Conservation (phyloP, 352 stramenopile genomes). For the Pythium folliculosum region DNA sequence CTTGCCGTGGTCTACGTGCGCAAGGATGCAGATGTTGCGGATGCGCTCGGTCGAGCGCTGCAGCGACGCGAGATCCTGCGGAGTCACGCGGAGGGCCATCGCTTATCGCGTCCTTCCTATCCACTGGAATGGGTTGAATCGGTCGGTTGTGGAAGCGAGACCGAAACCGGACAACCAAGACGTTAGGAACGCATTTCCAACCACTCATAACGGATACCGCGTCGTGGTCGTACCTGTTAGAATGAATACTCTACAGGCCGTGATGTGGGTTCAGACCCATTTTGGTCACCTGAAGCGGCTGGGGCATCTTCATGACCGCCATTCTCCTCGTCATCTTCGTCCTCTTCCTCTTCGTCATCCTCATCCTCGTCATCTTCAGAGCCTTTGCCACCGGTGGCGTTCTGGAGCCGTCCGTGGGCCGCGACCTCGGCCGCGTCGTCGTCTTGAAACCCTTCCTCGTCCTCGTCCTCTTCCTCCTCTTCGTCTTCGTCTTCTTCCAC, state of each 20-base stretch:
- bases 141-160: not conserved
- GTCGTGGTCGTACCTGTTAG: slow-evolving; percentile 9
- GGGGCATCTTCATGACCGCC: slow-evolving; percentile 6
- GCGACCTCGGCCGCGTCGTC: slow-evolving; percentile 29
- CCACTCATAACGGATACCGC: not conserved
- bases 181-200: slow-evolving; percentile 18
- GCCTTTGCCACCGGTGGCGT: not conserved
- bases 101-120: not conserved
- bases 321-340: slow-evolving; percentile 44
- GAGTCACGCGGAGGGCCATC: slow-evolving; percentile 45
- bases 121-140: slow-evolving; percentile 19
- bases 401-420: slow-evolving; percentile 26
- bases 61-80: slow-evolving; percentile 51
- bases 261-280: slow-evolving; percentile 10
- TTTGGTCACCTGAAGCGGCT: not conserved
- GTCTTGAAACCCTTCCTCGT: slow-evolving; percentile 23
- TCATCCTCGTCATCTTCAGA: slow-evolving; percentile 25
- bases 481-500: slow-evolving; percentile 15
- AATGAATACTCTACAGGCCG: slow-evolving; percentile 31
- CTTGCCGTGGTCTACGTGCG: slow-evolving; percentile 94
- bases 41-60: slow-evolving; percentile 82
- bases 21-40: slow-evolving; percentile 95
- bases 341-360: slow-evolving; percentile 36
- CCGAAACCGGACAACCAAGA: not conserved
- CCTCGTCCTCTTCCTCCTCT: slow-evolving; percentile 27